These are phyloP conservation scores for Fusarium citri DNA, from an alignment of 2,329 filamentous ascomycete genomes.

Conservation along the genomic window DNA sequence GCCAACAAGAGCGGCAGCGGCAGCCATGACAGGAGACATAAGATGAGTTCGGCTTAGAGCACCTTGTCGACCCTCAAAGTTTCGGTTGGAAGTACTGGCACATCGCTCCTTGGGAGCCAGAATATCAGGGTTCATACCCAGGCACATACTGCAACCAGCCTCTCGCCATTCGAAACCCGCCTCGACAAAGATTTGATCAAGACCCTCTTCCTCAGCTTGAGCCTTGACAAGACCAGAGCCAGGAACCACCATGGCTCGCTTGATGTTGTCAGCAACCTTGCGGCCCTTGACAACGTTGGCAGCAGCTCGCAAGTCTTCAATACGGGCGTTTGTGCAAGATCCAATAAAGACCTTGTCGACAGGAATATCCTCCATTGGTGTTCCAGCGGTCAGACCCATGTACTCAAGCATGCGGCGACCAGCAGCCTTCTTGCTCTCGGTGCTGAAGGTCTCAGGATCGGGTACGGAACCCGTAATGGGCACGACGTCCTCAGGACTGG, in stretches of 20 bases:
- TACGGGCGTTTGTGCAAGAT: constrained; percentile 96
- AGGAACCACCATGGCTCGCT: constrained; percentile 95
- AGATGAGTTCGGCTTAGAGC: constrained; percentile 91
- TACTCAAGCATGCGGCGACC: constrained; percentile 90
- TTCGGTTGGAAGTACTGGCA: constrained; percentile 95
- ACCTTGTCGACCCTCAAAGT: constrained; percentile 97
- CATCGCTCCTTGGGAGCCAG: constrained; percentile 92
- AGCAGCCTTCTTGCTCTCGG: constrained; percentile 81
- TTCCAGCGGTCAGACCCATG: constrained; percentile 91
- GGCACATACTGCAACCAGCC: constrained; percentile 98
- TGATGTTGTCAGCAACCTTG: constrained; percentile 88
- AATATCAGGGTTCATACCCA: constrained; percentile 99
- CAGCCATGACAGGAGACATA: constrained; percentile 97
- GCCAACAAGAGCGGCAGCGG: constrained; percentile 87
- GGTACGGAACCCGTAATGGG: constrained; percentile 93
- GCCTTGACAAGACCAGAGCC: constrained; percentile 95
- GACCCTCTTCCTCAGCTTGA: constrained; percentile 89
- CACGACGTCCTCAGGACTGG: constrained; percentile 95
- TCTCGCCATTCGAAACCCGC: constrained; percentile 98
- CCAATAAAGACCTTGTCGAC: constrained; percentile 98
- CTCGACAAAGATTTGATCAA: constrained; percentile 91
- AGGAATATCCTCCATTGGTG: constrained; percentile 88
- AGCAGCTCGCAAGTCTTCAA: constrained; percentile 92
- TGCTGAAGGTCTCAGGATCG: constrained; percentile 86
- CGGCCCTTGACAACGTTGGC: constrained; percentile 87